Conservation (phyloP, 805 yeast genomes). For the Nakazawaea wyomingensis region DNA sequence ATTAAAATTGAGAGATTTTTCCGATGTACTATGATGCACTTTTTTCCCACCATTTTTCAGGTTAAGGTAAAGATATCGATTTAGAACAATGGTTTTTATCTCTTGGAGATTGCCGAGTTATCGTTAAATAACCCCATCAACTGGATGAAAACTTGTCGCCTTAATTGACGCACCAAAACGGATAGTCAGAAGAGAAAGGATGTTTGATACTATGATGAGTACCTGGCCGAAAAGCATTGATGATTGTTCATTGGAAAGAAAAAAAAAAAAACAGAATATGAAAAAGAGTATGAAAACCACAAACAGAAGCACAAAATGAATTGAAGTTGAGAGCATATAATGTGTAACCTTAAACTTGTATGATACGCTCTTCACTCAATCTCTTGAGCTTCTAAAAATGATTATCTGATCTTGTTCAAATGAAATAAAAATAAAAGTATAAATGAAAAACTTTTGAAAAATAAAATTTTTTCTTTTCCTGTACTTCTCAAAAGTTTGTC, state of each 20-base stretch:
- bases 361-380: background rate
- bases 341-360: background rate
- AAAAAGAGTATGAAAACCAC: background rate
- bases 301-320: background rate
- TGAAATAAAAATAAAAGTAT: too few species aligned
- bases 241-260: slow-evolving; percentile 5
- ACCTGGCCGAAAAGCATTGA: slow-evolving; percentile 3
- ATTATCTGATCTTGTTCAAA: too few species aligned
- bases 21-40: slow-evolving; percentile 16
- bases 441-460: too few species aligned
- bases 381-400: too few species aligned
- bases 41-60: background rate
- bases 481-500: too few species aligned
- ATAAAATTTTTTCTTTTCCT: too few species aligned
- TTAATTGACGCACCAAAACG: slow-evolving; percentile 13
- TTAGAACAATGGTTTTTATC: slow-evolving; percentile 1
- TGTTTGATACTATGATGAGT: slow-evolving; percentile 9
- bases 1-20: background rate
- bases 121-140: background rate
- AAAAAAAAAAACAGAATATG: background rate
- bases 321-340: background rate
- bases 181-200: slow-evolving; percentile 10
- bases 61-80: background rate
- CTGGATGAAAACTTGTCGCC: slow-evolving; percentile 6
- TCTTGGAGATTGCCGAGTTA: background rate